Evolutionary conservation across 75 land plant genomes (phyloP).

Genomic region (Pinus albicaulis): DNA sequence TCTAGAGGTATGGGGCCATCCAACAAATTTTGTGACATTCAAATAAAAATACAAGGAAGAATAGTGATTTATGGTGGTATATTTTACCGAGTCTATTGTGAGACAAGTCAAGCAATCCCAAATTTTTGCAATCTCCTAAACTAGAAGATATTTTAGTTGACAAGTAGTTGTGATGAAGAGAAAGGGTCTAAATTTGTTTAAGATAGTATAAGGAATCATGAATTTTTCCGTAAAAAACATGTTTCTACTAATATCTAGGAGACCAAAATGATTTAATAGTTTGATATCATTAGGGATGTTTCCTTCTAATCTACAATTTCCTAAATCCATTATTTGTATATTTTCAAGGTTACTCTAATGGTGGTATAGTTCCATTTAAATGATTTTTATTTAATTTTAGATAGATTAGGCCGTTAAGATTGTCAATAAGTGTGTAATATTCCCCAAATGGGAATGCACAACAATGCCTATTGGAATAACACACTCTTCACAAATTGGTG

Average conservation of each 20-base stretch:
- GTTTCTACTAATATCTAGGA: conserved; percentile 15
- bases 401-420: neutral
- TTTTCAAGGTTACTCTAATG: conserved; percentile 7
- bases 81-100: neutral
- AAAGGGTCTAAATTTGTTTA: neutral
- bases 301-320: conserved; percentile 15
- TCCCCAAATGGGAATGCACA: too few relatives aligned
- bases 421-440: too few relatives aligned
- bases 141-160: conserved; percentile 11
- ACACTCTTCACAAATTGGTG: too few relatives aligned
- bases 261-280: conserved; percentile 7
- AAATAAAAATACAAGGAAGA: conserved; percentile 6
- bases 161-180: conserved; percentile 13
- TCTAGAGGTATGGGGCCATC: conserved; percentile 8
- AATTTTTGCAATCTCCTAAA: conserved; percentile 6
- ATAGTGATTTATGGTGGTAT: conserved; percentile 12
- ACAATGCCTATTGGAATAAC: too few relatives aligned
- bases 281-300: conserved; percentile 20
- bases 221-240: conserved; percentile 19
- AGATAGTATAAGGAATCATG: neutral
- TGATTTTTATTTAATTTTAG: conserved; percentile 17
- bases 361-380: conserved; percentile 20
- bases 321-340: conserved; percentile 15
- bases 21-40: conserved; percentile 18
- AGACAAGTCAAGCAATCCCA: conserved; percentile 10